phyloP scores from a whole-genome alignment of 2,329 filamentous ascomycete genomes.

The Tolypocladium tundrense region DNA sequence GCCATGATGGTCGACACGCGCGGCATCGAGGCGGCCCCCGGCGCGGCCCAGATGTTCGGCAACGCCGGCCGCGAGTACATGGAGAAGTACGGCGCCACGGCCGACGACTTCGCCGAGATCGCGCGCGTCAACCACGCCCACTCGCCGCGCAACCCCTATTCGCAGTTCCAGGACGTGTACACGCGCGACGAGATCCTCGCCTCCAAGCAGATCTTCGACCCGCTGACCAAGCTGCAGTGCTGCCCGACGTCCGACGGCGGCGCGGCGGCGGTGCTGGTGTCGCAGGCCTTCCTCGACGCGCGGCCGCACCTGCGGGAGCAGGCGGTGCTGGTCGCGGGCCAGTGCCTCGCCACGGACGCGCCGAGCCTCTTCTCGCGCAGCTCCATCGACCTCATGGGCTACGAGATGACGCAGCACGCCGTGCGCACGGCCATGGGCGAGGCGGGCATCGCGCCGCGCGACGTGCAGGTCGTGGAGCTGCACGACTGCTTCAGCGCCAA shows the following conservation, averaged over 20 bases:
- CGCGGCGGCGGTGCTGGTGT: slow-evolving; percentile 81
- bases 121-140: slow-evolving; percentile 88
- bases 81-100: slow-evolving; percentile 81
- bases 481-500: slow-evolving; percentile 97
- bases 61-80: slow-evolving; percentile 93
- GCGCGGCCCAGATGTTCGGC: slow-evolving; percentile 87
- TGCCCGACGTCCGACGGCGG: slow-evolving; percentile 92
- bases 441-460: slow-evolving; percentile 55
- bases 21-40: slow-evolving; percentile 71
- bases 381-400: slow-evolving; percentile 83
- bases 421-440: slow-evolving; percentile 61
- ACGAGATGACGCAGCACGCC: slow-evolving; percentile 70
- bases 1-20: slow-evolving; percentile 77
- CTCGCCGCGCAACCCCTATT: slow-evolving; percentile 87
- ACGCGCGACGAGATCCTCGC: slow-evolving; percentile 71
- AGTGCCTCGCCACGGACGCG: slow-evolving; percentile 76
- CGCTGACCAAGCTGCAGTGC: slow-evolving; percentile 96
- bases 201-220: slow-evolving; percentile 63
- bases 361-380: slow-evolving; percentile 68
- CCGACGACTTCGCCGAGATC: slow-evolving; percentile 89
- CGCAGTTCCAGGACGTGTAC: slow-evolving; percentile 93
- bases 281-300: slow-evolving; percentile 76
- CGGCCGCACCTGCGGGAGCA: slow-evolving; percentile 72
- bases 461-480: slow-evolving; percentile 79
- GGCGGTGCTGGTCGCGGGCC: slow-evolving; percentile 83